Base-by-base conservation (phyloP, 2,329 filamentous ascomycete genomes). In the Penicillium expansum region DNA sequence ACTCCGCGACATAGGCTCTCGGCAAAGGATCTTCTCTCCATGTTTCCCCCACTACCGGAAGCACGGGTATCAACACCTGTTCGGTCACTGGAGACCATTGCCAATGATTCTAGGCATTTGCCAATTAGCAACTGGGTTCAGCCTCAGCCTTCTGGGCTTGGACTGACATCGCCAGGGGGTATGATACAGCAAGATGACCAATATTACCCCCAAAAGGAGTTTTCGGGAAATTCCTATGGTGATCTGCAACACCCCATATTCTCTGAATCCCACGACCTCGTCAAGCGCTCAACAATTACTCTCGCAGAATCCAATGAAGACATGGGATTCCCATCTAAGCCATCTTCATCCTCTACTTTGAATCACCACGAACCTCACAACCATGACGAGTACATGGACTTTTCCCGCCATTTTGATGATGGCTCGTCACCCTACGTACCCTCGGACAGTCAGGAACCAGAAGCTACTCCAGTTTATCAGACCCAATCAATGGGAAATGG, bases 1-100 rank as follows among this genome's bases (percentile, higher is more conserved):
- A 82, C 86, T 57, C 93, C 94, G 7, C 85, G 89, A 55, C 78
- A 85, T 53, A 85, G 94, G 49, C 77, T 86, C 11, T 86, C 91
- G 49, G 93, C 94, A 4, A 85, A 86, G 48, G 82, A 87, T 27
- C 80, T 97, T 14, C 78, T 96, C 14, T 72, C 75, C 0, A 77
- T 86, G 63, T 94, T 96, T 60, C 90, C 91, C 8, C 55, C 61
- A 16, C 18, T 50, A 5, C 52, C 52, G 18, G 52, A 57, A 29
- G 57, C 60, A 22, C 53, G 62, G 48, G 44, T 56, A 47, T 48
- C 59, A 42, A 52, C 63, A 41, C 48, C 59, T 45, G 56, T 48
- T 27, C 60, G 56, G 24, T 41, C 54, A 44, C 8, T 56, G 20
- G 48, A 52, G 20, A 45, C 30, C 1, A 24, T 35, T 32, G 16